A percentile compares a stretch with the other conserved stretches of the same genome.
Evolutionary conservation across 2,329 filamentous ascomycete genomes (phyloP).

Genomic region (Calcarisporium arbuscula): DNA sequence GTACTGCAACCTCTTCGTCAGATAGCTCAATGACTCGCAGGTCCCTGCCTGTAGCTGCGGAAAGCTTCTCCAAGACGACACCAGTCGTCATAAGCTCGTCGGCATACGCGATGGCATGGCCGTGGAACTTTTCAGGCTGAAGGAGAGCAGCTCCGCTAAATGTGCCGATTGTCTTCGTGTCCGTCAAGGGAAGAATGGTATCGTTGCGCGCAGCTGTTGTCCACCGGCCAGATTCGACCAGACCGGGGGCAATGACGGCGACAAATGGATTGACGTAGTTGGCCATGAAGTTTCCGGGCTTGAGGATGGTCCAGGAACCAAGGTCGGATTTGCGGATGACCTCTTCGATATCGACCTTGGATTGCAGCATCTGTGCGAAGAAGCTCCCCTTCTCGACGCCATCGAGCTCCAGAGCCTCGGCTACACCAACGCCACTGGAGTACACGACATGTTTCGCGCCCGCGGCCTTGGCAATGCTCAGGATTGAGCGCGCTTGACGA

Average conservation of each 20-base stretch:
- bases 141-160: slow-evolving; percentile 38
- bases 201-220: slow-evolving; percentile 26
- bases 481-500: slow-evolving; percentile 21
- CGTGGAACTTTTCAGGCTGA: slow-evolving; percentile 31
- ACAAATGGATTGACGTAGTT: slow-evolving; percentile 40
- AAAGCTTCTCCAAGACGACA: slow-evolving; percentile 30
- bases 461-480: slow-evolving; percentile 29
- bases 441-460: slow-evolving; percentile 32
- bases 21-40: slow-evolving; percentile 32
- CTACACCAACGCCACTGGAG: slow-evolving; percentile 25
- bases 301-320: slow-evolving; percentile 40
- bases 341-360: slow-evolving; percentile 37
- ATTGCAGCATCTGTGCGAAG: slow-evolving; percentile 22
- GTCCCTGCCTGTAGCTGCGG: slow-evolving; percentile 23
- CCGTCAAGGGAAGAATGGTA: slow-evolving; percentile 35
- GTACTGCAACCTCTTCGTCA: slow-evolving; percentile 31
- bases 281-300: slow-evolving; percentile 44
- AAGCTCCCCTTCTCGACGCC: slow-evolving; percentile 20
- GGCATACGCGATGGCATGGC: slow-evolving; percentile 32
- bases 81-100: slow-evolving; percentile 32
- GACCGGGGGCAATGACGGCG: slow-evolving; percentile 30
- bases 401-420: slow-evolving; percentile 20
- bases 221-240: slow-evolving; percentile 31
- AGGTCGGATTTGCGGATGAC: slow-evolving; percentile 29
- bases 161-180: slow-evolving; percentile 39